Evolutionary conservation across 2,329 filamentous ascomycete species (phyloP), one percentile per base, ranked within the genome.

Genomic region (Fusarium udum): DNA sequence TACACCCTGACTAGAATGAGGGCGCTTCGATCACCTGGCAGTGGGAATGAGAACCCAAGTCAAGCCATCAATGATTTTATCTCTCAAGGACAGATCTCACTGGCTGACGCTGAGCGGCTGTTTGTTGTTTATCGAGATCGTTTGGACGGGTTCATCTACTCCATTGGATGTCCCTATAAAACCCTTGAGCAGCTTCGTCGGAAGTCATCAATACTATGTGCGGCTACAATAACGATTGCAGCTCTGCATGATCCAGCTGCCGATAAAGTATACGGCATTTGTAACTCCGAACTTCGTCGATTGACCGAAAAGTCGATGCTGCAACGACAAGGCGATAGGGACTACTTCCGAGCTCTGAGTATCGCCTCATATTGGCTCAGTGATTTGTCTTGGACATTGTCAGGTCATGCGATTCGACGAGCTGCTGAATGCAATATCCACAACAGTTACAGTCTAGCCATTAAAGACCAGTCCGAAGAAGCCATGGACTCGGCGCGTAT

Each of bases 311-410:
- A 80, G 13, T 82, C 80, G 3, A 79, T 84, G 59, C 82, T 83
- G 11, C 80, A 82, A 32, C 74, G 81, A 4, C 77, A 77, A 2
- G 77, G 83, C 0, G 78, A 81, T 22, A 75, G 80, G 10, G 89
- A 91, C 61, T 86, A 89, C 62, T 84, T 91, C 28, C 84, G 89
- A 5, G 89, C 88, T 7, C 84, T 91, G 42, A 90, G 88, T 46
- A 86, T 91, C 8, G 89, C 87, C 1, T 86, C 89, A 0, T 91
- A 91, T 73, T 91, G 89, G 90, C 31, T 69, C 0, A 88, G 87
- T 5, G 89, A 91, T 63, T 80, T 90, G 15, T 90, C 87, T 3
- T 91, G 89, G 88, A 91, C 88, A 64, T 80, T 91, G 0, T 89
- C 88, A 0, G 89, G 89, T 0, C 83, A 86, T 59, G 86, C 86